Percentiles rank a stretch among this genome's conserved stretches.
phyloP scores from a whole-genome alignment of 176 grass and related monocot genomes.

The Alopecurus myosuroides region DNA sequence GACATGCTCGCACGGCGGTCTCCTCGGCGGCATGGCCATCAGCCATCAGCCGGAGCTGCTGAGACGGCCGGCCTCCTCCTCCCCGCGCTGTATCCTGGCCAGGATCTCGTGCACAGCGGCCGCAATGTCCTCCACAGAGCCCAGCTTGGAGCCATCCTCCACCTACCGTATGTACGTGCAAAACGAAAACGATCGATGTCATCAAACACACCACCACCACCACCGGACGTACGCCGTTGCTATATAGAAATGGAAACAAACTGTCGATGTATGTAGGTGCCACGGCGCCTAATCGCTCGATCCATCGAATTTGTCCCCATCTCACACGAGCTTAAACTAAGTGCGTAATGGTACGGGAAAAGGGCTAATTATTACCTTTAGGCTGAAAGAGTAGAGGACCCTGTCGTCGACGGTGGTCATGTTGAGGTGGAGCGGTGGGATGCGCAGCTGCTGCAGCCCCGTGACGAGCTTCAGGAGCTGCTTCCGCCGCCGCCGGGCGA shows the following conservation, averaged over 20 bases:
- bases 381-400: conserved; percentile 86
- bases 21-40: conserved; percentile 1
- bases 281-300: background rate
- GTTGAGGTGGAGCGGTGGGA: conserved; percentile 87
- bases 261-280: background rate
- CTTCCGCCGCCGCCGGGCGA: conserved; percentile 50
- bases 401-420: conserved; percentile 58
- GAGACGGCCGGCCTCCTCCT: background rate
- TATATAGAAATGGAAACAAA: background rate
- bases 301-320: conserved; percentile 17
- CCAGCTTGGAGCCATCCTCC: conserved; percentile 58
- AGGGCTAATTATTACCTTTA: conserved; percentile 53
- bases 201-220: background rate
- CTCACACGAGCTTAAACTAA: background rate
- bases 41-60: background rate
- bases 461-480: conserved; percentile 63
- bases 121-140: conserved; percentile 66
- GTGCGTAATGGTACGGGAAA: background rate
- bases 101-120: conserved; percentile 56
- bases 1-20: conserved; percentile 10
- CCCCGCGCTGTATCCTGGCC: conserved; percentile 25
- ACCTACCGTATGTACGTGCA: conserved; percentile 35
- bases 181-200: background rate
- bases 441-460: conserved; percentile 57
- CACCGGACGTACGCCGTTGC: background rate